Percentiles rank a stretch among this genome's conserved stretches.
phyloP scores from a whole-genome alignment of 352 stramenopile species.

The Globisporangium takayamanum region DNA sequence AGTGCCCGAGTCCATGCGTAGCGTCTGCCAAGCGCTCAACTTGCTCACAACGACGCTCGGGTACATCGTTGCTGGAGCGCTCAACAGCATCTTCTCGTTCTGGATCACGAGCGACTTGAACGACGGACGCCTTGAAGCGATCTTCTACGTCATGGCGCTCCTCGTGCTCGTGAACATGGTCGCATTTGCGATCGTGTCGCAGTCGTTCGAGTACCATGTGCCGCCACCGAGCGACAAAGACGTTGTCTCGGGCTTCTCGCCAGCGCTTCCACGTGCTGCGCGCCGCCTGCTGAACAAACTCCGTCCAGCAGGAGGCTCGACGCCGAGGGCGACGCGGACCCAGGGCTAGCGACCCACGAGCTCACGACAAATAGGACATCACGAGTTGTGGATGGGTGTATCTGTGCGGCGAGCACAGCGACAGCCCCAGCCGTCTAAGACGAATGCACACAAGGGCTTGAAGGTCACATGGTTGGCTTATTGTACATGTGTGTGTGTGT shows the following conservation, averaged over 20 bases:
- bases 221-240: slow-evolving; percentile 37
- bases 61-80: slow-evolving; percentile 70
- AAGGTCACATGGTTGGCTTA: not conserved
- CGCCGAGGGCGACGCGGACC: not conserved
- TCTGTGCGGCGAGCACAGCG: too few species aligned
- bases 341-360: slow-evolving; percentile 4
- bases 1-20: slow-evolving; percentile 87
- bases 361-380: too few species aligned
- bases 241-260: slow-evolving; percentile 54
- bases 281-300: slow-evolving; percentile 28
- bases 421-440: too few species aligned
- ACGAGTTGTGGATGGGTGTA: too few species aligned
- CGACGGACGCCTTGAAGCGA: slow-evolving; percentile 84
- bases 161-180: slow-evolving; percentile 60
- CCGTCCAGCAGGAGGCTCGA: not conserved
- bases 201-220: slow-evolving; percentile 78
- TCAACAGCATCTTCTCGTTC: slow-evolving; percentile 88
- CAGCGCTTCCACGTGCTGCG: slow-evolving; percentile 44
- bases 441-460: too few species aligned
- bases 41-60: slow-evolving; percentile 87
- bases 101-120: slow-evolving; percentile 90
- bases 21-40: slow-evolving; percentile 87
- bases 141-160: slow-evolving; percentile 80
- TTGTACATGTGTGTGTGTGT: not conserved
- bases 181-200: slow-evolving; percentile 58